Conservation (phyloP, 2,329 filamentous ascomycete species). For the Aspergillus amoenus region DNA sequence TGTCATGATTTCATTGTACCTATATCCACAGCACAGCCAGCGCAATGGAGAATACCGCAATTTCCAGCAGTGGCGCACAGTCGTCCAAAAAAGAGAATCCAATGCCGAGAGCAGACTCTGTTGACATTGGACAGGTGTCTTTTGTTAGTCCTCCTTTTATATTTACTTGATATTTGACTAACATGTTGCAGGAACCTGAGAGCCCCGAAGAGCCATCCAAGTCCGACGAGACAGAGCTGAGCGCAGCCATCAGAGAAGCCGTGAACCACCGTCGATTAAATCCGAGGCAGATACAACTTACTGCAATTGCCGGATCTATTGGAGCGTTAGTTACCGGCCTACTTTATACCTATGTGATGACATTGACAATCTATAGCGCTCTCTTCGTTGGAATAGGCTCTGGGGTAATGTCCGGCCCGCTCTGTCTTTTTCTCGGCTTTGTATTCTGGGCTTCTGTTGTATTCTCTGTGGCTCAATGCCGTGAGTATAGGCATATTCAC, state of each 20-base stretch:
- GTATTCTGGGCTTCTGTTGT: constrained; percentile 6
- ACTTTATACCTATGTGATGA: neutral
- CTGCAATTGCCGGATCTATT: constrained; percentile 1
- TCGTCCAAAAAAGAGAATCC: neutral
- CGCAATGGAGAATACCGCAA: neutral
- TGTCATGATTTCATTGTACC: neutral
- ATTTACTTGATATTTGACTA: neutral
- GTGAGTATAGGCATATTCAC: neutral
- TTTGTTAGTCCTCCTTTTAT: neutral
- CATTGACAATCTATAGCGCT: neutral
- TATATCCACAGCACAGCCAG: neutral
- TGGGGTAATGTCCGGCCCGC: constrained; percentile 3
- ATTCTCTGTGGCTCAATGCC: constrained; percentile 2
- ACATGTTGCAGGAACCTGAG: neutral
- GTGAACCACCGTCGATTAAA: neutral
- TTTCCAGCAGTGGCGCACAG: neutral
- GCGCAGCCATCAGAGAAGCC: neutral
- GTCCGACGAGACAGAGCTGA: neutral
- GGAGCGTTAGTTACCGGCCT: neutral
- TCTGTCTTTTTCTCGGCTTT: neutral
- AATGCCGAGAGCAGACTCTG: neutral
- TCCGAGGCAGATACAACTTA: constrained; percentile 3
- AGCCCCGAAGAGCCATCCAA: neutral
- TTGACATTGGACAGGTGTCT: neutral
- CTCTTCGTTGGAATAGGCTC: constrained; percentile 4